Evolutionary conservation across 2,329 filamentous ascomycete species (phyloP).

Genomic region (Talaromyces sp.): DNA sequence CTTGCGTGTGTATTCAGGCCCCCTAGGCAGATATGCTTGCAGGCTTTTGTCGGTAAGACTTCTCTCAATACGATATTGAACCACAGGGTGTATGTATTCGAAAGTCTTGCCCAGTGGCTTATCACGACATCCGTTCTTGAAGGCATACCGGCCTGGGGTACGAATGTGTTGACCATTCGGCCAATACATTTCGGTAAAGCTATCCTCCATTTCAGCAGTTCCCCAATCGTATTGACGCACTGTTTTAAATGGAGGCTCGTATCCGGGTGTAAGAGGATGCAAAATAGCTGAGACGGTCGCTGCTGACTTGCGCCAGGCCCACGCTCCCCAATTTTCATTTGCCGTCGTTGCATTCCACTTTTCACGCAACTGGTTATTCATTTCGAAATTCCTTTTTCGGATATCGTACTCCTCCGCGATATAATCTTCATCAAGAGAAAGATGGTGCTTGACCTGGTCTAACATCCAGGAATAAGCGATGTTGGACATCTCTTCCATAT

Average conservation of each 20-base stretch:
- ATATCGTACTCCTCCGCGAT: conserved; percentile 11
- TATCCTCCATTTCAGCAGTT: conserved; percentile 14
- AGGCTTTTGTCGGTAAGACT: background rate
- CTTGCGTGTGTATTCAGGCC: conserved; percentile 12
- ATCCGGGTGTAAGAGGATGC: background rate
- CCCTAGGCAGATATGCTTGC: conserved; percentile 10
- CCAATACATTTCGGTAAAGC: conserved; percentile 18
- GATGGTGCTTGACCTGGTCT: conserved; percentile 22
- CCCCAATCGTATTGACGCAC: conserved; percentile 19
- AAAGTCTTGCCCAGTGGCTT: conserved; percentile 16
- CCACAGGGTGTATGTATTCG: conserved; percentile 23
- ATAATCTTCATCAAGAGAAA: conserved; percentile 15
- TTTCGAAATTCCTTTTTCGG: conserved; percentile 7
- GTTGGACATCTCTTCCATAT: conserved; percentile 30
- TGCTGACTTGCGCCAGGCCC: conserved; percentile 1
- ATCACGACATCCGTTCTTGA: background rate
- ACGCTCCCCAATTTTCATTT: conserved; percentile 1
- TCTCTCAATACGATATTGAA: conserved; percentile 16
- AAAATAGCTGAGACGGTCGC: background rate
- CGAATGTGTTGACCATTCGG: conserved; percentile 18
- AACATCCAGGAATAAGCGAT: conserved; percentile 28
- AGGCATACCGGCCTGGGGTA: conserved; percentile 17
- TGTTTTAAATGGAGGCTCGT: background rate
- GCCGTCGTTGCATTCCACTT: background rate
- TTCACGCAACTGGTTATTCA: background rate